Evolutionary conservation across 2,329 filamentous ascomycete genomes (phyloP).

Genomic region (Pseudogymnoascus sp.): DNA sequence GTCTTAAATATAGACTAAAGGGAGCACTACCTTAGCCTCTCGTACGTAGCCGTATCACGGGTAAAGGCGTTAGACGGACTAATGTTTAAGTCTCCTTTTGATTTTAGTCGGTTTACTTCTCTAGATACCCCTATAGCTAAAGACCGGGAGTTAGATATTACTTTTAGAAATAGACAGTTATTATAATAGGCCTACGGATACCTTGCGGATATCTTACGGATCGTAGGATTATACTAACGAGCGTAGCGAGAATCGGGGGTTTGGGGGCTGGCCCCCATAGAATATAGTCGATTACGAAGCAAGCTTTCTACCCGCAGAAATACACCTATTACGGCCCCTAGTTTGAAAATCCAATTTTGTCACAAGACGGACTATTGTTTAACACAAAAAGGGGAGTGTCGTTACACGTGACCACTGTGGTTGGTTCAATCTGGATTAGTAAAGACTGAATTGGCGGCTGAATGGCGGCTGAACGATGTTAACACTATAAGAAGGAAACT

Average conservation of each 20-base stretch:
- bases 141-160: background rate
- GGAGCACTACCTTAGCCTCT: slow-evolving; percentile 9
- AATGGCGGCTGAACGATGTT: background rate
- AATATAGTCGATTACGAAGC: no score
- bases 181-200: background rate
- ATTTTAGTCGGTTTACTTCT: slow-evolving; percentile 9
- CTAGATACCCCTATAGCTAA: background rate
- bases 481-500: background rate
- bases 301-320: no score
- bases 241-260: no score
- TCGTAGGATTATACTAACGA: no score
- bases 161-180: background rate
- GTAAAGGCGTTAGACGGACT: slow-evolving; percentile 7
- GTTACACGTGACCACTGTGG: background rate
- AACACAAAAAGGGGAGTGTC: background rate
- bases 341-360: background rate
- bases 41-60: slow-evolving; percentile 11
- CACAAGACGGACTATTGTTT: background rate
- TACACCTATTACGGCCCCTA: no score
- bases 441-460: background rate
- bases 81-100: slow-evolving; percentile 11
- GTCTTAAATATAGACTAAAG: slow-evolving; percentile 17
- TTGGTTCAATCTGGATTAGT: background rate
- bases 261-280: no score
- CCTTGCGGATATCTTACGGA: background rate